Evolutionary conservation across 1,284 basidiomycete species (phyloP).

Genomic region (Ceratobasidium papillatum): DNA sequence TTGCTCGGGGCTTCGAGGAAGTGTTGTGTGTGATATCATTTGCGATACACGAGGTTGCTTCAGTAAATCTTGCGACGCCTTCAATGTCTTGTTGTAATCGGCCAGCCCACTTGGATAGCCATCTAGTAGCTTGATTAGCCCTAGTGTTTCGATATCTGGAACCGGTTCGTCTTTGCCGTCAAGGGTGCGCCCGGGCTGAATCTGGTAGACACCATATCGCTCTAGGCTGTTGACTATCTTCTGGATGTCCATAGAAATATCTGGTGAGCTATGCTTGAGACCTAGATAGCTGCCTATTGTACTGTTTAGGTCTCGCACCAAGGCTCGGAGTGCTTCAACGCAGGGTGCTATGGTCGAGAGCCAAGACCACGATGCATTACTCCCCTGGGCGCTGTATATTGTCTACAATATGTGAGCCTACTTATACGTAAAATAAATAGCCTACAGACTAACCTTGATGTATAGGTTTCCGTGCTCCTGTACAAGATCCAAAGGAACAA

Average conservation of each 20-base stretch:
- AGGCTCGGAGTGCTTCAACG: neutral
- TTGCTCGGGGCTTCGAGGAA: neutral
- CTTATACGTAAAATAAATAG: neutral
- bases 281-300: slow-evolving; percentile 1
- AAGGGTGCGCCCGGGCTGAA: neutral
- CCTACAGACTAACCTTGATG: neutral
- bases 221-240: neutral
- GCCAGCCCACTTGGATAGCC: neutral
- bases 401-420: neutral
- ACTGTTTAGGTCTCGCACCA: neutral
- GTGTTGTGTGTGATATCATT: neutral
- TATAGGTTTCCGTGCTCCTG: slow-evolving; percentile 9
- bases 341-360: neutral
- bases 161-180: neutral
- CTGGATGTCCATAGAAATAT: neutral
- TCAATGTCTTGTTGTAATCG: slow-evolving; percentile 1
- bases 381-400: neutral
- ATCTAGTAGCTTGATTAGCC: neutral
- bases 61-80: neutral
- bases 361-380: neutral
- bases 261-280: neutral
- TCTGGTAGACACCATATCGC: neutral
- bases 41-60: neutral
- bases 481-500: neutral
- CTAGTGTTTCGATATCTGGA: neutral